Evolutionary conservation across 257 asterid species (phyloP).

Genomic region (Petunia secreta): DNA sequence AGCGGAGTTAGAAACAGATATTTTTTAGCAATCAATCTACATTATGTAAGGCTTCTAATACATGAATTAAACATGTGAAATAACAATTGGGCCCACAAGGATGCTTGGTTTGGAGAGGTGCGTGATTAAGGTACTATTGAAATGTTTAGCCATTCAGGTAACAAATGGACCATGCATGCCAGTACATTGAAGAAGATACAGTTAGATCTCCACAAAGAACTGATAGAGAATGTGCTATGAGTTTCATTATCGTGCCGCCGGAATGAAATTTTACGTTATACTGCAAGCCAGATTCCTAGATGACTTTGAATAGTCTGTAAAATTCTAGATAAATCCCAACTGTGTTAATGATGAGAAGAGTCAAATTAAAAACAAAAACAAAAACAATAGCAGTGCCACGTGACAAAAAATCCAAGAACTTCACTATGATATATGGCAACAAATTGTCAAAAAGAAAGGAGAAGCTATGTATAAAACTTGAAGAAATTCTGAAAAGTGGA

Average conservation of each 20-base stretch:
- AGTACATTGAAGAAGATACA: not conserved
- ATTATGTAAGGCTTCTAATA: not conserved
- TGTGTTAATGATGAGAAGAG: not conserved
- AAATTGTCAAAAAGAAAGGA: not conserved
- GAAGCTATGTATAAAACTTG: not conserved
- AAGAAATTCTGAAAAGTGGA: constrained; percentile 6
- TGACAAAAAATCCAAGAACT: not conserved
- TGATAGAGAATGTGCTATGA: too few relatives aligned
- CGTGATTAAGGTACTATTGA: not conserved
- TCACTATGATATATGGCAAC: not conserved
- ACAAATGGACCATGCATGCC: constrained; percentile 1
- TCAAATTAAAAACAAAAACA: not conserved
- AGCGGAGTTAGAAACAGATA: constrained; percentile 5
- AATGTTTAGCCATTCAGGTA: constrained; percentile 5
- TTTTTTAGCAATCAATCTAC: not conserved
- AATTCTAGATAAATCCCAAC: not conserved
- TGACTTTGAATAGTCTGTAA: not conserved
- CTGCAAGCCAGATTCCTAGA: not conserved
- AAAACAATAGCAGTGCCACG: not conserved
- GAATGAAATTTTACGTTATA: not conserved
- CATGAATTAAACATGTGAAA: not conserved
- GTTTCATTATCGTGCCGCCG: too few relatives aligned
- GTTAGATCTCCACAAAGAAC: too few relatives aligned
- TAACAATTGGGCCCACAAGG: not conserved
- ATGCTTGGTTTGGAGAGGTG: not conserved